Evolutionary conservation across 768 basidiomycete genomes (phyloP).

Genomic region (Pleurotus tuber-regium): DNA sequence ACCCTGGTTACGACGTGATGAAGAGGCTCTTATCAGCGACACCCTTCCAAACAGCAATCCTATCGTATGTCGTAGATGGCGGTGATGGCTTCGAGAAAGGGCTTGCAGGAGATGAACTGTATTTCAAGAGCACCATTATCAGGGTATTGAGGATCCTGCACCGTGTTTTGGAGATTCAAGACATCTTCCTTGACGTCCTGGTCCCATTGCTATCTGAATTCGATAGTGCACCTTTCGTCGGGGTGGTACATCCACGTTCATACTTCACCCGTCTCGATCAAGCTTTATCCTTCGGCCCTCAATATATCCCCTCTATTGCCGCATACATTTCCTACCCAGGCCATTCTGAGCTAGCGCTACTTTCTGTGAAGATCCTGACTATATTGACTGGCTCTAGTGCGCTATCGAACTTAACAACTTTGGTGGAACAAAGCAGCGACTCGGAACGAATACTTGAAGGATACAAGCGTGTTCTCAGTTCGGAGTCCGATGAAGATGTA

Average conservation of each 20-base stretch:
- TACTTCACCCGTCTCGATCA: constrained; percentile 76
- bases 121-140: constrained; percentile 71
- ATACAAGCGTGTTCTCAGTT: constrained; percentile 64
- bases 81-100: constrained; percentile 73
- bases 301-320: constrained; percentile 78
- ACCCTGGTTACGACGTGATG: constrained; percentile 89
- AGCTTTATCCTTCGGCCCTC: constrained; percentile 64
- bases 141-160: constrained; percentile 81
- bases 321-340: constrained; percentile 72
- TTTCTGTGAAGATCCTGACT: constrained; percentile 76
- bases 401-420: constrained; percentile 70
- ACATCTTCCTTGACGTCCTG: constrained; percentile 86
- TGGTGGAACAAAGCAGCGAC: constrained; percentile 78
- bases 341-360: constrained; percentile 69
- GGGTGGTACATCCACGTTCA: constrained; percentile 58
- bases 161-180: constrained; percentile 81
- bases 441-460: constrained; percentile 84
- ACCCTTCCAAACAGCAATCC: constrained; percentile 66
- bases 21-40: constrained; percentile 73
- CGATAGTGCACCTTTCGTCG: constrained; percentile 51
- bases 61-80: constrained; percentile 81
- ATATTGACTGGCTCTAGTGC: constrained; percentile 63
- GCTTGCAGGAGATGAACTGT: constrained; percentile 64
- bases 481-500: constrained; percentile 61
- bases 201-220: constrained; percentile 73